Base-by-base conservation (phyloP, 1,139 yeast genomes). In the Taphrina confusa region DNA sequence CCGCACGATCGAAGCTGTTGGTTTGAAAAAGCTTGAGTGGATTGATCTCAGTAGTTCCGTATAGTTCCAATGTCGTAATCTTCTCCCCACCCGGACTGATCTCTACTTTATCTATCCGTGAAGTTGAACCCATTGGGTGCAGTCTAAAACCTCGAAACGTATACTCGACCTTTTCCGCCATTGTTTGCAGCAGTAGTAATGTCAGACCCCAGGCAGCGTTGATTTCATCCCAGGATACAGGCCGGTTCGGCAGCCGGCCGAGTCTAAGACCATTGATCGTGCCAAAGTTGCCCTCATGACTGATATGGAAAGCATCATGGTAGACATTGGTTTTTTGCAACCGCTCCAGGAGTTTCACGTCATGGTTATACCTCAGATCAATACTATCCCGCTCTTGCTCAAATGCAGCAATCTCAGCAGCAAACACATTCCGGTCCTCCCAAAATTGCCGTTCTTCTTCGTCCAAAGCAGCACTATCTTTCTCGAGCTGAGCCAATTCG, bases 131-230 rank as follows among this genome's bases (percentile, higher is more conserved):
- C 78, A 87, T 76, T 0, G 97, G 96, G 22, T 84, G 80, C 22
- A 91, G 72, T 63, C 80, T 81, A 70, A 87, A 91, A 4, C 82
- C 81, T 0, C 74, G 74, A 5, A 89, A 70, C 39, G 78, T 76
- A 28, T 87, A 72, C 16, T 81, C 76, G 39, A 90, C 75, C 61
- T 85, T 76, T 27, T 80, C 77, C 2, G 81, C 74, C 3, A 91
- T 77, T 3, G 94, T 87, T 0, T 84, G 79, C 42, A 91, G 71
- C 22, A 91, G 72, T 18, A 90, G 72, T 2, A 88, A 80, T 1
- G 91, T 75, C 67, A 91, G 96, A 0, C 98, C 98, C 71, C 92
- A 75, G 0, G 96, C 97, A 0, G 95, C 94, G 70, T 91, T 92
- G 42, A 90, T 83, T 68, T 92, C 98, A 56, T 88, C 82, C 95